Evolutionary conservation across 768 basidiomycete species (phyloP).

Genomic region (Tulasnella sp.): DNA sequence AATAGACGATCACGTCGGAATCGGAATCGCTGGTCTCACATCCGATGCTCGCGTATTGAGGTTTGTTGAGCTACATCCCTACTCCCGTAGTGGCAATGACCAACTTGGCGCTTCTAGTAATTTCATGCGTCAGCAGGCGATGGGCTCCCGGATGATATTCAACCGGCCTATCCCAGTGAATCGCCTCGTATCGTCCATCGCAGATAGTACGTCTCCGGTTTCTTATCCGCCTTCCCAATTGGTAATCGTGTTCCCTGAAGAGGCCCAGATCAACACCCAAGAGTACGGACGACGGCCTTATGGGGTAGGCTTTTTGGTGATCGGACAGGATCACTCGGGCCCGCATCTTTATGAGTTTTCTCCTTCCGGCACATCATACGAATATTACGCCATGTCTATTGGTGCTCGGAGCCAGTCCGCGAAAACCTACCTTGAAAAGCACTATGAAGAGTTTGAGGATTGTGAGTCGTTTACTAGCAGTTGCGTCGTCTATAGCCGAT

Average conservation of each 20-base stretch:
- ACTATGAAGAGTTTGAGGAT: conserved; percentile 76
- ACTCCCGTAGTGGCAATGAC: background rate
- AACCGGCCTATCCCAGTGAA: conserved; percentile 91
- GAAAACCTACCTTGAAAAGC: conserved; percentile 94
- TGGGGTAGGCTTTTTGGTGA: conserved; percentile 96
- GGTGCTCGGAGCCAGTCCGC: conserved; percentile 96
- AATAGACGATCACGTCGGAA: conserved; percentile 99
- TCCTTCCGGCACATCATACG: conserved; percentile 91
- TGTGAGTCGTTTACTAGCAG: conserved; percentile 40
- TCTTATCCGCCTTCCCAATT: background rate
- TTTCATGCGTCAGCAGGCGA: conserved; percentile 98
- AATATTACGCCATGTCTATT: conserved; percentile 97
- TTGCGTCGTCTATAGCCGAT: background rate
- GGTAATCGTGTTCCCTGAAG: conserved; percentile 31
- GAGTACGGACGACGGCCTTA: conserved; percentile 96
- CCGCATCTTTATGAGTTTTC: conserved; percentile 98
- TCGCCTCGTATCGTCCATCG: conserved; percentile 83
- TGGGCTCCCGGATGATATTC: conserved; percentile 89
- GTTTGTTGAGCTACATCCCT: conserved; percentile 34
- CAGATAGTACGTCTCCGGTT: conserved; percentile 58
- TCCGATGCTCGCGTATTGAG: conserved; percentile 95
- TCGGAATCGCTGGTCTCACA: conserved; percentile 97
- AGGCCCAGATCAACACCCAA: conserved; percentile 98
- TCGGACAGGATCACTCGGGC: conserved; percentile 91
- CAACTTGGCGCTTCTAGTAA: conserved; percentile 44